Conservation (phyloP, 768 basidiomycete species). For the Lactarius indigo region DNA sequence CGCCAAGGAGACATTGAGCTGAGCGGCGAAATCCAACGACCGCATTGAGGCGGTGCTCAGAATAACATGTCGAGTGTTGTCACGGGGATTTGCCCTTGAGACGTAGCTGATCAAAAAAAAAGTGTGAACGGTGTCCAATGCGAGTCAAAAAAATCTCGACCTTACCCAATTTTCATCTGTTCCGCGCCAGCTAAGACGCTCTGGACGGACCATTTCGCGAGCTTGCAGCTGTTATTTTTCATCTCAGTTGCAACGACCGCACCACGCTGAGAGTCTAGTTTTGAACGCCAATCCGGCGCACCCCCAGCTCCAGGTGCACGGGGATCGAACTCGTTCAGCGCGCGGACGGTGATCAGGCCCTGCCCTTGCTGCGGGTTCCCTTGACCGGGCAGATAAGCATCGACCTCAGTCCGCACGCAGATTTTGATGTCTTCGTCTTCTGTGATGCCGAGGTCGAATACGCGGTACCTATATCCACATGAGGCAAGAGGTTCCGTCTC, state of each 20-base stretch:
- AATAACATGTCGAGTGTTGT: constrained; percentile 94
- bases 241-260: constrained; percentile 99
- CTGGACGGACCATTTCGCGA: constrained; percentile 97
- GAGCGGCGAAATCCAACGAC: constrained; percentile 88
- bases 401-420: constrained; percentile 94
- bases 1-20: constrained; percentile 90
- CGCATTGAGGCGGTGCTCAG: constrained; percentile 93
- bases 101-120: constrained; percentile 63
- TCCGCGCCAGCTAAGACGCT: constrained; percentile 94
- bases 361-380: constrained; percentile 65
- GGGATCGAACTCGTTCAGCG: constrained; percentile 95
- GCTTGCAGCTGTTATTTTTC: constrained; percentile 99
- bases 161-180: constrained; percentile 91
- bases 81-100: constrained; percentile 89
- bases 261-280: constrained; percentile 92
- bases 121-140: constrained; percentile 12
- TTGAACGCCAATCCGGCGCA: constrained; percentile 98
- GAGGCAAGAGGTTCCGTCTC: constrained; percentile 95
- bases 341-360: constrained; percentile 85
- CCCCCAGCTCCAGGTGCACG: constrained; percentile 87
- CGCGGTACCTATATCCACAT: constrained; percentile 93
- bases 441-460: constrained; percentile 87
- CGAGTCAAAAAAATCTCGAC: constrained; percentile 31
- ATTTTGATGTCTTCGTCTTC: constrained; percentile 91
- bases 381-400: constrained; percentile 70